Base-by-base conservation (phyloP, 495 filamentous ascomycete species). In the Penicillium atrosanguineum region DNA sequence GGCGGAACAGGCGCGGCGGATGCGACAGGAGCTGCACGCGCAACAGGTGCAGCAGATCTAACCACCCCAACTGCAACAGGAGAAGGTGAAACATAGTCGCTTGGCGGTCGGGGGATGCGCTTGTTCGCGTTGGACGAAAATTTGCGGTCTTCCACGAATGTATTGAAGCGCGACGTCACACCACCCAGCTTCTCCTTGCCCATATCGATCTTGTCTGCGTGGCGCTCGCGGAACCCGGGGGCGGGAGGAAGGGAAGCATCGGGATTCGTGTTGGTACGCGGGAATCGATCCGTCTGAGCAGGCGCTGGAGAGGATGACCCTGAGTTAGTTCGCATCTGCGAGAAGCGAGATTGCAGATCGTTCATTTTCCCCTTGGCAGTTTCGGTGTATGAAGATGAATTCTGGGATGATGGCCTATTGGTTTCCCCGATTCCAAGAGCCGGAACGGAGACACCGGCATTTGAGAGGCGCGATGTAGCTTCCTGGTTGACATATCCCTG, bases 361-460 rank as follows among this genome's bases (percentile, higher is more conserved):
- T 78, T 80, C 6, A 90, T 61, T 37, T 83, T 81, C 1, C 66
- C 52, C n/a, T 55, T 36, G 7, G 38, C 44, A 16, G 51, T 21
- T 23, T 23, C 23, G 5, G 23, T 23, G 23, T 23, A 23, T 2
- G 23, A 23, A 5, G 23, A 2, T 0, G 52, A 37, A 14, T 45
- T 34, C 2, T 46, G 45, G 1, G 52, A 50, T 29, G 48, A 26
- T 29, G 48, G 20, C 19, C 21, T 63, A 44, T 46, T 49, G 21
- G 49, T 56, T 46, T 49, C 56, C 19, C 84, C 85, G 55, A 96
- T 95, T 15, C 87, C 87, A 39, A 96, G 75, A 0, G 80, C 88
- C 1, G 93, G 90, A 3, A 97, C 90, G 0, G 85, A 89, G 40
- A 96, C 78, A 4, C 93, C 93, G 6, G 91, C 86, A 48, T 83